Base-by-base conservation (phyloP, 306 rosid species). In the Mucuna pruriens region DNA sequence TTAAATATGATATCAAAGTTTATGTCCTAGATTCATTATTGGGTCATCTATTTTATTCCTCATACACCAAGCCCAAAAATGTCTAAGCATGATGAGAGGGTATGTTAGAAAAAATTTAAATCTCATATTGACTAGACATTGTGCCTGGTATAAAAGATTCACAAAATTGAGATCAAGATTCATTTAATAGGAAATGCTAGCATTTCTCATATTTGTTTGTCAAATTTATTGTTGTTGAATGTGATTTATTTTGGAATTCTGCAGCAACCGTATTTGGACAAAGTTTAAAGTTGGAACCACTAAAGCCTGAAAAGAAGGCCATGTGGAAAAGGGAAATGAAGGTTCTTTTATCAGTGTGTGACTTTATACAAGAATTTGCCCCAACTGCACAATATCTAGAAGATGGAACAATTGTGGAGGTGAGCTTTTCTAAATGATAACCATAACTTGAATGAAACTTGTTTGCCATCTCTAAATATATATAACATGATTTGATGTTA, bases 241-340 rank as follows among this genome's bases (percentile, higher is more conserved):
- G 26, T 71, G 8, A 31, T 67, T 84, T 79, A 15, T 39, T 38
- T 86, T 45, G 48, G 60, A 49, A 78, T 51, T 75, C 16, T 81
- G 62, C 85, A 96, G 99, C 99, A 25, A 93, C 98, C n/a, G 88
- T 92, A 60, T 96, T 96, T 74, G 98, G 99, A 17, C 98, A 91
- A 74, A 93, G 84, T 80, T 84, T 92, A 78, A 93, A 92, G 88
- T 63, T 96, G 81, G 99, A 90, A 87, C 99, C 99, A 6, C 51
- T 93, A 85, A 89, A 88, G 42, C 78, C 89, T 1, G 98, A 93
- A 85, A 96, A 96, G 89, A 96, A 92, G 82, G 92, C 90, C 29
- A 83, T 92, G 94, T 96, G 99, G 99, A 96, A 84, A 86, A 93
- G 98, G 85, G 99, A 96, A 84, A 93, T 96, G 99, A 83, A 84